phyloP scores from a whole-genome alignment of 768 basidiomycete species.

The Auriscalpium vulgare region DNA sequence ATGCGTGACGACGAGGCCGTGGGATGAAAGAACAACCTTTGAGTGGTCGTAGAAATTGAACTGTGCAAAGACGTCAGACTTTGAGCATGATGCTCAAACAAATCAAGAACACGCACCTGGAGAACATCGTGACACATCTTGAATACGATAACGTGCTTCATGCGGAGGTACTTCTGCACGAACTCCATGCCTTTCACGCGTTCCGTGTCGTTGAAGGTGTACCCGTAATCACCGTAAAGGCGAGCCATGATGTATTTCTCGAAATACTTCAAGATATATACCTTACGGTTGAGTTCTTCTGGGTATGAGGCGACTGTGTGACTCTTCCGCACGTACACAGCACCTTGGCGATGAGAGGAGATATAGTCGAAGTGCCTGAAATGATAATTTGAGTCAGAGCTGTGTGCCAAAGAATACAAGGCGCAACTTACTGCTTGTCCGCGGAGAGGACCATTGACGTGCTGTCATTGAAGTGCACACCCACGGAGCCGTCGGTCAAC shows the following conservation, averaged over 20 bases:
- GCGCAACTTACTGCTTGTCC: slow-evolving; percentile 66
- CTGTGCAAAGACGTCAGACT: slow-evolving; percentile 32
- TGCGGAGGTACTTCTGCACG: slow-evolving; percentile 89
- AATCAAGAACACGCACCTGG: slow-evolving; percentile 50
- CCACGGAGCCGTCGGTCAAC: slow-evolving; percentile 91
- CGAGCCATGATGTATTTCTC: slow-evolving; percentile 91
- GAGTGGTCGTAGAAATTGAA: slow-evolving; percentile 99
- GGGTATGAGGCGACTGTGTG: slow-evolving; percentile 68
- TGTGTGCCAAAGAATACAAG: too few species aligned
- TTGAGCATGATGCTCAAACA: background rate
- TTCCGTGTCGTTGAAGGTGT: slow-evolving; percentile 63
- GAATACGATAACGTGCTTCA: slow-evolving; percentile 97
- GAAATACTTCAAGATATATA: slow-evolving; percentile 89
- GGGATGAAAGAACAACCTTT: slow-evolving; percentile 81
- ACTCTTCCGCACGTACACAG: slow-evolving; percentile 64
- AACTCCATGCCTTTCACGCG: slow-evolving; percentile 86
- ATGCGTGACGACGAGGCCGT: slow-evolving; percentile 74
- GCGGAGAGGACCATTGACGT: slow-evolving; percentile 79
- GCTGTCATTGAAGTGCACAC: slow-evolving; percentile 96
- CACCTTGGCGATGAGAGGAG: slow-evolving; percentile 54
- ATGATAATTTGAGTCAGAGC: background rate
- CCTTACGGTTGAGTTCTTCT: slow-evolving; percentile 80
- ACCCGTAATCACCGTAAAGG: slow-evolving; percentile 78
- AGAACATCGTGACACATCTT: slow-evolving; percentile 90
- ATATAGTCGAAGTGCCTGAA: slow-evolving; percentile 86